A percentile compares a stretch with the other conserved stretches of the same genome.
Evolutionary conservation across 139 green algal species (phyloP).

Genomic region (Volvox reticuliferus): DNA sequence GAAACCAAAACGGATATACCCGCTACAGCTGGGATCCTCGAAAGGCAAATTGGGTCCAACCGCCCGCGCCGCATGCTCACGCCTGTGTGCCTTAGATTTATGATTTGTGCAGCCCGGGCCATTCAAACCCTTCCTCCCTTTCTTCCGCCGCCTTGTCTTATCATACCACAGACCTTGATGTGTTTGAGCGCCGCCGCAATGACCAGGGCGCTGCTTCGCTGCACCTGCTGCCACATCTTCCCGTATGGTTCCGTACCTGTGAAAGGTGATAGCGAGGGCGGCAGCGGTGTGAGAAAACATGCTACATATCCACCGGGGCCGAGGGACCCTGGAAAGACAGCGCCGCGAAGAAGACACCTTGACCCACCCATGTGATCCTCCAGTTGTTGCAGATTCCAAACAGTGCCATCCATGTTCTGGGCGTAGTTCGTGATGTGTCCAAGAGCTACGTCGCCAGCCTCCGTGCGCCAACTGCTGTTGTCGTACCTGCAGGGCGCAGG

Average conservation of each 20-base stretch:
- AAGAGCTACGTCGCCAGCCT: constrained; percentile 50
- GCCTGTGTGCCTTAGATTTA: too few relatives aligned
- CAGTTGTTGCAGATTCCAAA: constrained; percentile 69
- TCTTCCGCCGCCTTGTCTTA: background rate
- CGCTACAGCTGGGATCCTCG: too few relatives aligned
- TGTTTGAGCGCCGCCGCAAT: constrained; percentile 43
- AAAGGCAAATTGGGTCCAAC: too few relatives aligned
- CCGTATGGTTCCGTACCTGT: constrained; percentile 40
- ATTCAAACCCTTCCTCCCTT: background rate
- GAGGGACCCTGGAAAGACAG: too few relatives aligned
- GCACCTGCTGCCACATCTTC: constrained; percentile 24
- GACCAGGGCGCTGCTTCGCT: constrained; percentile 35
- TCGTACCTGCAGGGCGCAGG: constrained; percentile 4
- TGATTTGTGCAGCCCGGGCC: too few relatives aligned
- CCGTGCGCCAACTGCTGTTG: constrained; percentile 47
- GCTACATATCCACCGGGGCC: too few relatives aligned
- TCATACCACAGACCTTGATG: constrained; percentile 33
- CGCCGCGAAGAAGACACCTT: too few relatives aligned
- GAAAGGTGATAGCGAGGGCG: background rate
- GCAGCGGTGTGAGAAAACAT: too few relatives aligned
- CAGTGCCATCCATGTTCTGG: constrained; percentile 67
- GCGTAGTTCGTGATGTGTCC: constrained; percentile 78
- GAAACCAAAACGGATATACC: too few relatives aligned
- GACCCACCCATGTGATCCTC: constrained; percentile 62
- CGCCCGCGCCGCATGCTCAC: too few relatives aligned